Conservation (phyloP, 805 yeast species). For the Saccharomycopsis sp. region DNA sequence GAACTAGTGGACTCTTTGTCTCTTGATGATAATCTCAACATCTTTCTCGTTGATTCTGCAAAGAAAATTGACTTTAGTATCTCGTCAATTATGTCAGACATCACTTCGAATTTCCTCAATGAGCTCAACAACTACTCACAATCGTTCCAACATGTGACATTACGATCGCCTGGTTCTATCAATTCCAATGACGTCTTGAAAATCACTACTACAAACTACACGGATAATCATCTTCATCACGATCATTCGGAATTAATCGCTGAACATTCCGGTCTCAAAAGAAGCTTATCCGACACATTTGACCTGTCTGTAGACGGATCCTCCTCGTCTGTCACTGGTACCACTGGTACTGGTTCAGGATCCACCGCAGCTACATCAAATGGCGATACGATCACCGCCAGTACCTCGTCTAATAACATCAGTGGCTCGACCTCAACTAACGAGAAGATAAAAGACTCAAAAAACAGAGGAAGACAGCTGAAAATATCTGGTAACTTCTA, state of each 20-base stretch:
- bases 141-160: slow-evolving; percentile 70
- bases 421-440: slow-evolving; percentile 1
- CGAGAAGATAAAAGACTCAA: slow-evolving; percentile 30
- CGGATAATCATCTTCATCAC: slow-evolving; percentile 11
- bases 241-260: background rate
- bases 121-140: slow-evolving; percentile 64
- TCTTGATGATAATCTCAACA: slow-evolving; percentile 9
- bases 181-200: slow-evolving; percentile 42
- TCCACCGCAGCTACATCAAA: slow-evolving; percentile 16
- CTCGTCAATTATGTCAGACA: slow-evolving; percentile 52
- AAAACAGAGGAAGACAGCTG: slow-evolving; percentile 63
- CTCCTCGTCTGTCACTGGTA: slow-evolving; percentile 3
- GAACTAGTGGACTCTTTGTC: background rate
- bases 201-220: slow-evolving; percentile 27
- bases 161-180: slow-evolving; percentile 72
- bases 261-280: background rate
- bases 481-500: slow-evolving; percentile 74
- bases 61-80: slow-evolving; percentile 31
- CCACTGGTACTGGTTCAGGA: slow-evolving; percentile 27
- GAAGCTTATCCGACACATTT: background rate
- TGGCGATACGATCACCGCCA: background rate
- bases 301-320: background rate
- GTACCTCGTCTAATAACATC: background rate
- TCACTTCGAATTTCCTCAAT: slow-evolving; percentile 56
- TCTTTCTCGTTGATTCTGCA: slow-evolving; percentile 23